phyloP scores from a whole-genome alignment of 129 eudicot genomes.

The Chrysanthemum lavandulifolium region DNA sequence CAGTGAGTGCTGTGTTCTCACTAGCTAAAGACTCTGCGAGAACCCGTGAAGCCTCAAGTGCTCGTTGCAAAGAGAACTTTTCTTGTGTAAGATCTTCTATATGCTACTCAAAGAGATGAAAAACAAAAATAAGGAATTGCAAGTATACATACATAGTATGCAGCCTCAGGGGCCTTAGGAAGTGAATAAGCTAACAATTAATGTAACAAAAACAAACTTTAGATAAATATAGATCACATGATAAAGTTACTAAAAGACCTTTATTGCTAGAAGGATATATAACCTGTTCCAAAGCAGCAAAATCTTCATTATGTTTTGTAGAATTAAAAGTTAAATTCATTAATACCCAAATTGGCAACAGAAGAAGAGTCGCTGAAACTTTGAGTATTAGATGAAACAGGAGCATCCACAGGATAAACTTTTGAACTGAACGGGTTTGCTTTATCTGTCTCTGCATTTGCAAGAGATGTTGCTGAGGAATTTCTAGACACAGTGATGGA shows the following conservation, averaged over 20 bases:
- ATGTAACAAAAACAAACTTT: not conserved
- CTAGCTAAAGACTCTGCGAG: slow-evolving; percentile 91
- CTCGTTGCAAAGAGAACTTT: slow-evolving; percentile 95
- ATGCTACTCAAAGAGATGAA: slow-evolving; percentile 53
- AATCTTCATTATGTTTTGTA: slow-evolving; percentile 80
- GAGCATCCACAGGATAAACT: slow-evolving; percentile 37
- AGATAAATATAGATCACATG: slow-evolving; percentile 1
- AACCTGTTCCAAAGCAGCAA: slow-evolving; percentile 97
- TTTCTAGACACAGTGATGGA: slow-evolving; percentile 48
- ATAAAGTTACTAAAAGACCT: not conserved
- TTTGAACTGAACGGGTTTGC: slow-evolving; percentile 36
- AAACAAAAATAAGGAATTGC: slow-evolving; percentile 16
- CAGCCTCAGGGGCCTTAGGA: slow-evolving; percentile 12
- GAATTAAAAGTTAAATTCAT: slow-evolving; percentile 39
- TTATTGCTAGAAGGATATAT: not conserved
- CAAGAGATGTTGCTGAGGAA: slow-evolving; percentile 42
- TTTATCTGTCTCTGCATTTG: slow-evolving; percentile 43
- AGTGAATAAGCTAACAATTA: slow-evolving; percentile 12
- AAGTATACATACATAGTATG: slow-evolving; percentile 12
- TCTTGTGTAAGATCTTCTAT: slow-evolving; percentile 99
- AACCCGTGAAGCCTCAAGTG: slow-evolving; percentile 90
- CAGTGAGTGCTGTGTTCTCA: slow-evolving; percentile 90
- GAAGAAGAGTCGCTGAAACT: slow-evolving; percentile 32
- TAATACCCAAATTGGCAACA: slow-evolving; percentile 35
- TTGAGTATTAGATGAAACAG: slow-evolving; percentile 44